Percentiles rank a stretch among this genome's conserved stretches.
Evolutionary conservation across 2,329 filamentous ascomycete species (phyloP).

Genomic region (Stemphylium lycopersici): DNA sequence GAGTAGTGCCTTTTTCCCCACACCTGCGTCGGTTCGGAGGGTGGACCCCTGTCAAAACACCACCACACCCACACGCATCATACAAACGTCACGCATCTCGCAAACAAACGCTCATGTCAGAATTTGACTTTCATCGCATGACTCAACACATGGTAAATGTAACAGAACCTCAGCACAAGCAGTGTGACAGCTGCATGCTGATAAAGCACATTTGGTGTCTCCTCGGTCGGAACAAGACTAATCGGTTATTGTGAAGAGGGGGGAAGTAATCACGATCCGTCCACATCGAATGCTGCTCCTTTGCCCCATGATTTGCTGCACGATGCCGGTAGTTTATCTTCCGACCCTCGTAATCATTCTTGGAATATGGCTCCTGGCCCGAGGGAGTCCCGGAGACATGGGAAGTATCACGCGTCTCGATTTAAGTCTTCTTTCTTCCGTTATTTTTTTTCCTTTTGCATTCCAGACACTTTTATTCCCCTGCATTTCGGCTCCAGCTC

Average conservation of each 20-base stretch:
- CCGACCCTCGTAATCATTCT: background rate
- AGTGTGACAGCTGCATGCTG: background rate
- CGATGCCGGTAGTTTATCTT: background rate
- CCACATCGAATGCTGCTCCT: background rate
- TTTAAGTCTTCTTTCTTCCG: background rate
- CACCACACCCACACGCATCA: background rate
- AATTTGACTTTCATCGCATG: no score
- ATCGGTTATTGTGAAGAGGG: background rate
- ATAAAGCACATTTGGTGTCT: background rate
- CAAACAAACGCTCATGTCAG: no score
- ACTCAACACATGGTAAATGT: background rate
- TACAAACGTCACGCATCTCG: no score
- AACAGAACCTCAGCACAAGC: background rate
- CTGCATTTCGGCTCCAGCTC: no score
- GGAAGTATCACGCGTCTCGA: background rate
- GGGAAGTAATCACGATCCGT: background rate
- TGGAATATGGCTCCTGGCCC: background rate
- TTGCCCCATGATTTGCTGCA: constrained; percentile 1
- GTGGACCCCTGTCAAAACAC: no score
- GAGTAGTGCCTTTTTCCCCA: constrained; percentile 1
- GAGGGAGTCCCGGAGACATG: background rate
- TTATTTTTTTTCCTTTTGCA: background rate
- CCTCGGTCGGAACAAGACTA: background rate
- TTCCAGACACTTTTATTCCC: no score
- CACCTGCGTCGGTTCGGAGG: background rate